Base-by-base conservation (phyloP, 495 filamentous ascomycete species). In the Thozetella sp. region DNA sequence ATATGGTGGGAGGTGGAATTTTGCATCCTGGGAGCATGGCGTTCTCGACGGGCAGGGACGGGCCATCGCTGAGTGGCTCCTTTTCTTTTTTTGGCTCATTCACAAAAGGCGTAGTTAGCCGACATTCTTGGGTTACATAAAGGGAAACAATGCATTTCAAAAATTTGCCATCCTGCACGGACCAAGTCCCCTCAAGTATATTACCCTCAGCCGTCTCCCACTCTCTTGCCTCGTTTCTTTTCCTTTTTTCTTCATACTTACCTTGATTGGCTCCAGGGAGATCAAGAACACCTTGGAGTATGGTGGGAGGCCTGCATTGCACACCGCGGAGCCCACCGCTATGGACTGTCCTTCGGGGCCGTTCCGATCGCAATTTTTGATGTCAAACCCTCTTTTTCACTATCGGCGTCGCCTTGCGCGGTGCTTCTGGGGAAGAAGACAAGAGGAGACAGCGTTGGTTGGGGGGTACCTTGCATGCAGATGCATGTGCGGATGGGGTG, bases 291-390 rank as follows among this genome's bases (percentile, higher is more conserved):
- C 37, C 54, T 48, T 43, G 22, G 34, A 23, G 54, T 48, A 50
- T 20, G 2, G 15, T 27, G 43, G 34, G 22, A 30, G 54, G 54
- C 54, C 54, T 56, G 54, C 54, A 56, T 56, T 60, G 54, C 54
- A 56, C 54, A 50, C 25, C 54, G 54, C 22, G 54, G 54, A 46
- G 54, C 40, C 54, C 2, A 48, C 34, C 24, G 20, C 34, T 37
- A 24, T 56, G 54, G 50, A 60, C 54, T 60, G 58, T 51, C 58
- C 58, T 60, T 60, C 53, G 58, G 58, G 58, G 58, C 58, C 58
- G 52, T 60, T 25, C 50, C 37, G 51, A 53, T 53, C 58, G 53
- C 43, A 60, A 60, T 60, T 60, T 60, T 60, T 48, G 43, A 48
- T 48, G 43, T 48, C 20, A 6, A 10, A 10, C 43, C 12, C 6